Base-by-base conservation (phyloP, 306 rosid genomes). In the Acacia confusa region DNA sequence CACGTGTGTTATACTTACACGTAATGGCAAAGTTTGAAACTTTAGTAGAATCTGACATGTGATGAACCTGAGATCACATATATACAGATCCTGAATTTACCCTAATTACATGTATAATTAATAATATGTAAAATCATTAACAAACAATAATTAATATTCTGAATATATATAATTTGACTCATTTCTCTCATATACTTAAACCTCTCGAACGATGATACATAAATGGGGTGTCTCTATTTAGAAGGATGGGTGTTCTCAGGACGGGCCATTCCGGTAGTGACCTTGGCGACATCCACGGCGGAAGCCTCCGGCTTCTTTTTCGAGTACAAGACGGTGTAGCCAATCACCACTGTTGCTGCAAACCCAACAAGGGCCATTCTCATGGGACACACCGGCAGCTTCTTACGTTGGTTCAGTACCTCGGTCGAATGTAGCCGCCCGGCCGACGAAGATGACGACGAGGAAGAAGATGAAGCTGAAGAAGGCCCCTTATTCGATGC, bases 241-340 rank as follows among this genome's bases (percentile, higher is more conserved):
- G 36, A 80, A 5, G 88, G 89, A 79, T 32, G 87, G 0, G 90
- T 88, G 78, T 83, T 64, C 0, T 84, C 86, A 0, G 94, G 89
- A 71, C 22, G 22, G 11, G 86, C 44, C 22, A 74, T 10, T 0
- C 91, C 91, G 38, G 82, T 36, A 44, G 85, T 48, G 72, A 89
- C 92, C 89, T 84, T 91, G 7, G 97, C 97, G 53, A 90, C 91
- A 30, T 92, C 94, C 40, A 84, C 14, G 2, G 94, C 91, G 10
- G 94, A 85, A 43, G 97, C 94, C 81, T 92, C 94, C 0, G 92
- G 94, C 86, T 90, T 90, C 87, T 92, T 92, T 74, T 87, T 88
- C 81, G 90, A 70, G 86, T 87, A 88, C 45, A 92, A 84, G 8
- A 90, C 86, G 0, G 84, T 53, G 79, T 82, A 92, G 43, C 88